phyloP scores from a whole-genome alignment of 2,329 filamentous ascomycete species.

The Parastagonospora nodorum region DNA sequence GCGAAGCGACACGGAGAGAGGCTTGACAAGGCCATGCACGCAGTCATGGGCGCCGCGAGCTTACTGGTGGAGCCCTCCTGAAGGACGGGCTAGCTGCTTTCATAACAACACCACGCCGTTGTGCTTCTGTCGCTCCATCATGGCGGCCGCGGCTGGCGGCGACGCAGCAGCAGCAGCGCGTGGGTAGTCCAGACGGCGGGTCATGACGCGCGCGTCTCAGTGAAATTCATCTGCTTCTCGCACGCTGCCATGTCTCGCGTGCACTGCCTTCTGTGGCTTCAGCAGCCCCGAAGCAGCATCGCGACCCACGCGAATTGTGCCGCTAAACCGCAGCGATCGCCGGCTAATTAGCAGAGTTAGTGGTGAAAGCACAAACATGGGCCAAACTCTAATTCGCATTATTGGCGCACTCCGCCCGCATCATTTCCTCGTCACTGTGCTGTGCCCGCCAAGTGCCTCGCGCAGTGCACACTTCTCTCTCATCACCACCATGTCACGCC shows the following conservation, averaged over 20 bases:
- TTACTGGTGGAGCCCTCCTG: slow-evolving; percentile 1
- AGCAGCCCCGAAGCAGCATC: not conserved
- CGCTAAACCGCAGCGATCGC: slow-evolving; percentile 16
- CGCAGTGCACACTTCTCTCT: too few relatives aligned
- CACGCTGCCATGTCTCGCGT: not conserved
- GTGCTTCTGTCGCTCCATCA: not conserved
- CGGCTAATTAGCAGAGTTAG: slow-evolving; percentile 15
- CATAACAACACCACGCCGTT: not conserved
- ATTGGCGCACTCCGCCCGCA: slow-evolving; percentile 1
- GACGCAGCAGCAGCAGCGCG: too few relatives aligned
- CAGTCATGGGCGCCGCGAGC: slow-evolving; percentile 2
- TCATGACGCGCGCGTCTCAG: too few relatives aligned
- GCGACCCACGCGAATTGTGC: slow-evolving; percentile 2
- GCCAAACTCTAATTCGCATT: slow-evolving; percentile 9
- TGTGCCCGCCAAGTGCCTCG: slow-evolving; percentile 3
- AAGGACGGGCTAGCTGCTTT: not conserved
- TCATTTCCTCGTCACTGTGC: slow-evolving; percentile 20
- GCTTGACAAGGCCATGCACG: slow-evolving; percentile 14
- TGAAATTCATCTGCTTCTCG: too few relatives aligned
- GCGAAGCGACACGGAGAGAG: slow-evolving; percentile 22
- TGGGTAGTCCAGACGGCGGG: too few relatives aligned
- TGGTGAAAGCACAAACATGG: not conserved
- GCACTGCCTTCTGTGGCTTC: not conserved
- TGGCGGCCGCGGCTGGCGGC: not conserved
- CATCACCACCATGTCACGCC: slow-evolving; percentile 4